These are phyloP conservation scores for Sanghuangporus weigelae DNA, from an alignment of 1,284 basidiomycete genomes.

Conservation along the genomic window DNA sequence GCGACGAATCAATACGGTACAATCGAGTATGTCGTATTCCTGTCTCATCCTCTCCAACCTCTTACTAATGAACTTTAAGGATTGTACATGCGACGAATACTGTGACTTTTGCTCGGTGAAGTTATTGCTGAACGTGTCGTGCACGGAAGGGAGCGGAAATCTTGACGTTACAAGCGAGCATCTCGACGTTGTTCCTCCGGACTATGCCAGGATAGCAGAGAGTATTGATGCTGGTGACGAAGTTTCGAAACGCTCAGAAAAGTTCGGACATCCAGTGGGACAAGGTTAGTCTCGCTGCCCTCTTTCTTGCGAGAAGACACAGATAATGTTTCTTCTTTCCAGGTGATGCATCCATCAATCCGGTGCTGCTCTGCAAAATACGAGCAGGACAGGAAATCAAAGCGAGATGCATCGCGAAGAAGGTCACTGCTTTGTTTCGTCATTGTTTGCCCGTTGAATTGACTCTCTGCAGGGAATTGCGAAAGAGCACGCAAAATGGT, in stretches of 20 bases:
- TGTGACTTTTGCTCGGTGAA: constrained; percentile 82
- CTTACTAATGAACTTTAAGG: constrained; percentile 41
- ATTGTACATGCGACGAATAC: constrained; percentile 77
- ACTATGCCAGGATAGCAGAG: constrained; percentile 17
- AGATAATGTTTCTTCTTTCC: neutral
- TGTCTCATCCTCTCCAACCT: constrained; percentile 4
- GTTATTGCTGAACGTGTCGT: constrained; percentile 67
- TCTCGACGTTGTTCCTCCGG: constrained; percentile 52
- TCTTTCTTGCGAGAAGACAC: neutral
- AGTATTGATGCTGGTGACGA: constrained; percentile 55
- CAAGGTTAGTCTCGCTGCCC: constrained; percentile 47
- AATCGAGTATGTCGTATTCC: constrained; percentile 51
- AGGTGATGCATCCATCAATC: constrained; percentile 59
- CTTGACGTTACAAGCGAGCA: constrained; percentile 82
- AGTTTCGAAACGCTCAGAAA: constrained; percentile 63
- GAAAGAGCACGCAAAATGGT: constrained; percentile 99
- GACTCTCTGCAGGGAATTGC: constrained; percentile 72
- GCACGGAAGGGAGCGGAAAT: constrained; percentile 55
- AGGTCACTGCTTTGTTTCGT: constrained; percentile 45
- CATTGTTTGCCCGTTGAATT: constrained; percentile 4
- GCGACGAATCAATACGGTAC: constrained; percentile 81
- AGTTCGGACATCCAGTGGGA: constrained; percentile 84
- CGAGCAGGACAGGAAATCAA: constrained; percentile 92
- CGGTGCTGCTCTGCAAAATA: constrained; percentile 89
- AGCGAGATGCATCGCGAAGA: constrained; percentile 87